These are phyloP conservation scores for Coniochaeta sp. DNA, from an alignment of 2,329 filamentous ascomycete genomes.

Conservation along the genomic window DNA sequence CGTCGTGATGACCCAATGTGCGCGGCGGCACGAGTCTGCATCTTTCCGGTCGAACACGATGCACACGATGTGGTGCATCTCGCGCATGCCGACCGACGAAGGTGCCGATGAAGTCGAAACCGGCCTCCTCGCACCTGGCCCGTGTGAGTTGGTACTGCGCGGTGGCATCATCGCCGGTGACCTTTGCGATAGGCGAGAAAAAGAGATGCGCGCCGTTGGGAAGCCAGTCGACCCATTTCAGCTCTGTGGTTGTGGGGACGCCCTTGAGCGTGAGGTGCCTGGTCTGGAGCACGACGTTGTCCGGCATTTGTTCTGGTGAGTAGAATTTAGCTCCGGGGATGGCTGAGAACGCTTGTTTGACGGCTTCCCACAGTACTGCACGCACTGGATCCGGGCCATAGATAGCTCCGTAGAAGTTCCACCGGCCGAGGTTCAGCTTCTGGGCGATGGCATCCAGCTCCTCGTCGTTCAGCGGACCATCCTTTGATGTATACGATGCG, in stretches of 20 bases:
- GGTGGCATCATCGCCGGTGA: conserved; percentile 25
- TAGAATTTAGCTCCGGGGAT: conserved; percentile 26
- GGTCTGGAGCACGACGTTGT: conserved; percentile 3
- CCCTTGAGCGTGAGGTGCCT: conserved; percentile 22
- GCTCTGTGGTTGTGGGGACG: conserved; percentile 30
- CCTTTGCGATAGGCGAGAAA: conserved; percentile 29
- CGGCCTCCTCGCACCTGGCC: conserved; percentile 14
- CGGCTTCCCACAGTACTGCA: conserved; percentile 16
- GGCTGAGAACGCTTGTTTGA: conserved; percentile 25
- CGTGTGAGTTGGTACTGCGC: conserved; percentile 24
- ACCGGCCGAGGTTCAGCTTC: conserved; percentile 31
- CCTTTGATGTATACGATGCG: conserved; percentile 9
- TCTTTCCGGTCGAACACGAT: conserved; percentile 35
- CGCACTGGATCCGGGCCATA: conserved; percentile 21
- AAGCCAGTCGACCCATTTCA: conserved; percentile 28
- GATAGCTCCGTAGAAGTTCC: conserved; percentile 39
- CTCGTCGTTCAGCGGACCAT: conserved; percentile 26
- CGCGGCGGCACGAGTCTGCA: conserved; percentile 13
- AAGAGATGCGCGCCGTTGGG: conserved; percentile 29
- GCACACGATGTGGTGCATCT: conserved; percentile 37
- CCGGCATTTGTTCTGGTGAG: conserved; percentile 21
- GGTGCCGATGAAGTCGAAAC: conserved; percentile 23
- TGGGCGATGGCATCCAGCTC: conserved; percentile 31
- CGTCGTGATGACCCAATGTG: conserved; percentile 22
- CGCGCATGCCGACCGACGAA: conserved; percentile 26